Conservation (phyloP, 805 yeast genomes). For the Clavispora santaluciae region DNA sequence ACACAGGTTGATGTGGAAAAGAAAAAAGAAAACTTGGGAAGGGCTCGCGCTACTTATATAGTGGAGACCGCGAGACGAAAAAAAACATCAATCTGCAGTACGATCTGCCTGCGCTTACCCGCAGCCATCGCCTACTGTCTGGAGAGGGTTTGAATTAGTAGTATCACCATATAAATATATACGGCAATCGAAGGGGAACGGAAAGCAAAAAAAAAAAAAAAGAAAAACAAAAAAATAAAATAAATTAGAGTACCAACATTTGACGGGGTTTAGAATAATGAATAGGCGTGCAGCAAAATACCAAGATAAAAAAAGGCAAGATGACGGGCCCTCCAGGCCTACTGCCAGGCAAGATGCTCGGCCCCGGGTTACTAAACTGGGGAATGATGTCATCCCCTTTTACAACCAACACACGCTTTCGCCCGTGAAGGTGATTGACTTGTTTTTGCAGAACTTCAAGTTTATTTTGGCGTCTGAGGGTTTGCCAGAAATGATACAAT, state of each 20-base stretch:
- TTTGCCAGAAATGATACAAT: conserved; percentile 49
- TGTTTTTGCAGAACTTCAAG: conserved; percentile 31
- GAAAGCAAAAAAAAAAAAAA: background rate
- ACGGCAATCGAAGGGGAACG: background rate
- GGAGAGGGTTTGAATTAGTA: background rate
- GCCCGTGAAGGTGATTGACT: conserved; percentile 31
- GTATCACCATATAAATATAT: background rate
- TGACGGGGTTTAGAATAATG: no score
- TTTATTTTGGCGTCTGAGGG: conserved; percentile 30
- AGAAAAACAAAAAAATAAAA: background rate
- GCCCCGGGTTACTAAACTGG: background rate
- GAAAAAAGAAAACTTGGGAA: conserved; percentile 3
- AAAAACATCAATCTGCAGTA: background rate
- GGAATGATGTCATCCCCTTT: conserved; percentile 29
- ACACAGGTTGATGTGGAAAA: conserved; percentile 48
- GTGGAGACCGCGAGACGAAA: background rate
- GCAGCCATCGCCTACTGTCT: background rate
- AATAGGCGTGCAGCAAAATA: conserved; percentile 30
- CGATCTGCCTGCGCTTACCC: background rate
- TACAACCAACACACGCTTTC: conserved; percentile 27
- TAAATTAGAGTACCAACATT: no score
- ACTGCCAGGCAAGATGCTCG: background rate
- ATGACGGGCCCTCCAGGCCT: background rate
- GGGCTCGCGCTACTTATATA: conserved; percentile 1
- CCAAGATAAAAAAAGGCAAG: conserved; percentile 15